phyloP scores from a whole-genome alignment of 768 basidiomycete genomes.

The Pisolithus tinctorius region DNA sequence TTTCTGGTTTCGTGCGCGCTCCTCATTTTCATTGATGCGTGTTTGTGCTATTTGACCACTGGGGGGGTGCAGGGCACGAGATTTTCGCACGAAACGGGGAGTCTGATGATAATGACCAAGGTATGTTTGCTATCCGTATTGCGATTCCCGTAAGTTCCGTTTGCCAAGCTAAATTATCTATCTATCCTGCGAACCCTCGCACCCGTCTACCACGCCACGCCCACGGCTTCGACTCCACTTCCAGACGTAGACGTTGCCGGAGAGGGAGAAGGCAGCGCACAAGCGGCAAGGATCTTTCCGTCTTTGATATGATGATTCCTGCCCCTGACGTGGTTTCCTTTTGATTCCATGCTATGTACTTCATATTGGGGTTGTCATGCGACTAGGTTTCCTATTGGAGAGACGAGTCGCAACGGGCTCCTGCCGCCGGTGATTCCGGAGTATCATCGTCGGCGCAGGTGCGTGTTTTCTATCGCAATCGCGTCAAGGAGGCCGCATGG shows the following conservation, averaged over 20 bases:
- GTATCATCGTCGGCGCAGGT: slow-evolving; percentile 70
- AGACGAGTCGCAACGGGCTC: slow-evolving; percentile 20
- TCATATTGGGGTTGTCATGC: slow-evolving; percentile 6
- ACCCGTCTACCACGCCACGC: not conserved
- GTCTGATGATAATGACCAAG: slow-evolving; percentile 31
- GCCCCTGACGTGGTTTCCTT: slow-evolving; percentile 27
- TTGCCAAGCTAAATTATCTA: slow-evolving; percentile 11
- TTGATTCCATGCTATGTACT: slow-evolving; percentile 15
- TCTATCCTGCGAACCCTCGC: not conserved
- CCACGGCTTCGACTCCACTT: not conserved
- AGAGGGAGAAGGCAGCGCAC: slow-evolving; percentile 35
- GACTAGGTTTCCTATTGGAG: slow-evolving; percentile 15
- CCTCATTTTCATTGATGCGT: slow-evolving; percentile 10
- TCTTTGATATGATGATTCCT: slow-evolving; percentile 30
- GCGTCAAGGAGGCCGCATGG: slow-evolving; percentile 21
- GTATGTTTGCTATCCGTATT: slow-evolving; percentile 22
- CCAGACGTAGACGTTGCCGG: slow-evolving; percentile 27
- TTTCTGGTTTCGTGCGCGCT: slow-evolving; percentile 7
- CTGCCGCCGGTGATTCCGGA: slow-evolving; percentile 44
- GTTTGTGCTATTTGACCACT: slow-evolving; percentile 19
- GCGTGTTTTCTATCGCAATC: slow-evolving; percentile 36
- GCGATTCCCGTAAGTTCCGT: slow-evolving; percentile 7
- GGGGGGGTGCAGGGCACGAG: slow-evolving; percentile 26
- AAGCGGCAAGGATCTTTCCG: slow-evolving; percentile 59
- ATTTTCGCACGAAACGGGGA: slow-evolving; percentile 15